Evolutionary conservation across 305 asterid species (phyloP), one percentile per base, ranked within the genome.

Genomic region (Fraxinus latifolia): DNA sequence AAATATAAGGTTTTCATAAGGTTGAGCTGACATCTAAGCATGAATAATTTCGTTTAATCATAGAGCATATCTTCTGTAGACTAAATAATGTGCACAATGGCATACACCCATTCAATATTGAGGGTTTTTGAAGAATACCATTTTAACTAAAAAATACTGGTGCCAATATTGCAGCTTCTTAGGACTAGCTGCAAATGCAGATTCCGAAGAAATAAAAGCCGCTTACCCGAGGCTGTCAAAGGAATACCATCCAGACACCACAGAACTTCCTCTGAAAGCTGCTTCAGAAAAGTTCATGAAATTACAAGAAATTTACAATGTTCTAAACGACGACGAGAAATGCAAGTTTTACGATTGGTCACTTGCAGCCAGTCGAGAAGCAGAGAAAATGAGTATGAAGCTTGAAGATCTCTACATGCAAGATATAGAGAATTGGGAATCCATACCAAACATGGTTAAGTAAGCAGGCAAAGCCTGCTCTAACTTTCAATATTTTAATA

Each of bases 171-270:
- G 15, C 92, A 95, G 97, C 89, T 93, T 95, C 87, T 75, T 93
- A 72, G 97, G 97, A 68, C 91, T 92, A 80, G 81, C 94, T 58
- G 90, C 91, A 76, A 90, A 77, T 70, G 94, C 98, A 75, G 97
- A 95, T 71, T 27, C 89, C 25, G 98, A 93, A 79, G 97, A 95
- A 81, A 93, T 93, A 70, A 95, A 93, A 89, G 89, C 93, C 2
- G 98, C 97, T 60, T 92, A 95, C 87, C 47, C 96, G 77, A 92
- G 91, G 81, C 78, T 93, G 76, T 90, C 95, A 1, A 92, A 95
- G 91, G 98, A 94, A 74, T 94, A 92, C 71, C 98, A 94, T 86
- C 95, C 97, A n/a, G 97, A 91, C 92, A 92, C 97, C 17, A 91
- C 98, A 34, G 85, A 89, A 21, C 97, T 95, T 82, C 98, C 97